phyloP scores from a whole-genome alignment of 805 yeast genomes.

The Saccharomycopsis capsularis region DNA sequence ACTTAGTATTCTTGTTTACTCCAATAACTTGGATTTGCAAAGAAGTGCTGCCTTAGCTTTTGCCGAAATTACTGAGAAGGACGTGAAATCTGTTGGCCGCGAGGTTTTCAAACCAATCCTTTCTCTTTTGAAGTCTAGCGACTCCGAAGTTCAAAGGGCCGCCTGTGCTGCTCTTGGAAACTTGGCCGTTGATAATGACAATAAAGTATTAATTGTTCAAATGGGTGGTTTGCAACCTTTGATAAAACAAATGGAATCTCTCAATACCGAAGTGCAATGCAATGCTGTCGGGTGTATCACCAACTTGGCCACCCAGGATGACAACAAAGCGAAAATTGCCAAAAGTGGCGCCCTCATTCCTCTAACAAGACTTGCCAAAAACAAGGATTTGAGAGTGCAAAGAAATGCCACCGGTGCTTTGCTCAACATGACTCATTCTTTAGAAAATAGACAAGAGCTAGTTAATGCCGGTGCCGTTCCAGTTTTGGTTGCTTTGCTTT shows the following conservation, averaged over 20 bases:
- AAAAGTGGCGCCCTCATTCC: constrained; percentile 94
- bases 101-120: constrained; percentile 92
- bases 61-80: constrained; percentile 97
- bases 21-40: constrained; percentile 91
- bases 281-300: constrained; percentile 99
- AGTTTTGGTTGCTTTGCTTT: constrained; percentile 77
- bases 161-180: constrained; percentile 99
- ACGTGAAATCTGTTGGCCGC: constrained; percentile 81
- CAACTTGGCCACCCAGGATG: constrained; percentile 95
- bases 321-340: constrained; percentile 92
- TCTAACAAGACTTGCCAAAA: constrained; percentile 86
- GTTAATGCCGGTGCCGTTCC: constrained; percentile 99
- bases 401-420: constrained; percentile 98
- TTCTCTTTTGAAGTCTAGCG: constrained; percentile 76
- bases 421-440: constrained; percentile 95
- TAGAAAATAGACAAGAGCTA: constrained; percentile 90
- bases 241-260: constrained; percentile 94
- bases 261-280: constrained; percentile 97
- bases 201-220: constrained; percentile 87
- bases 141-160: constrained; percentile 94
- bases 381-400: constrained; percentile 92
- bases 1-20: constrained; percentile 83
- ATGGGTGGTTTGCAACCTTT: constrained; percentile 98
- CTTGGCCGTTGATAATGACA: constrained; percentile 92
- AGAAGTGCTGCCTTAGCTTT: constrained; percentile 97